Evolutionary conservation across 768 basidiomycete species (phyloP), one percentile per base, ranked within the genome.

Genomic region (Termitomyces sp.): DNA sequence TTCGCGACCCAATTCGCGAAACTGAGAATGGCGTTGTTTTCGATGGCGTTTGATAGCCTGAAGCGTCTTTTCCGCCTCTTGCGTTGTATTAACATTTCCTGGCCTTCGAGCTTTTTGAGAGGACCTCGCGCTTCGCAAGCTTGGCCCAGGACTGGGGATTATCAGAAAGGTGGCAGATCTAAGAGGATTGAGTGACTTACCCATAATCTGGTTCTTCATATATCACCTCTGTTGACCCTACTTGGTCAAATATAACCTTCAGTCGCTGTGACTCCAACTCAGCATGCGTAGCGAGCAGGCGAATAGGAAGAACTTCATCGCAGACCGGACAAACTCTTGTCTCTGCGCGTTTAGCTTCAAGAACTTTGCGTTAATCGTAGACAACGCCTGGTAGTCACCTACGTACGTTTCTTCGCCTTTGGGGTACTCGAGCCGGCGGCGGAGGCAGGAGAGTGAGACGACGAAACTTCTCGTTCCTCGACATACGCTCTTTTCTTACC

Each of bases 281-380:
- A 3, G 81, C 79, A 66, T 93, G 92, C 59, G 76, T 78, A 3
- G 77, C 78, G 16, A 93, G 78, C n/a, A 92, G 79, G 13, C 91
- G 86, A 24, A 91, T 68, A 15, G 91, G 91, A 45, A 94, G 88
- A 42, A 70, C 70, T 69, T 93, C 91, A 15, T 80, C 75, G 73
- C 91, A 94, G 42, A 89, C 83, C 1, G 91, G 92, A 68, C 91
- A 94, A 61, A 77, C 77, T 60, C 85, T 79, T 2, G 89, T 93
- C 69, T 92, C 90, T 18, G 88, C 90, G 48, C 87, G 84, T 70
- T 85, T 90, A 4, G 80, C 89, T 91, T 60, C 55, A 51, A 56
- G 55, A 16, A 55, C 24, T 18, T 42, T 67, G 61, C 22, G 28
- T 54, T 45, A 48, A 35, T 20, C 18, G 33, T 40, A n/a, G 11